Conservation (phyloP, 495 filamentous ascomycete genomes). For the Lasiosphaeria miniovina region DNA sequence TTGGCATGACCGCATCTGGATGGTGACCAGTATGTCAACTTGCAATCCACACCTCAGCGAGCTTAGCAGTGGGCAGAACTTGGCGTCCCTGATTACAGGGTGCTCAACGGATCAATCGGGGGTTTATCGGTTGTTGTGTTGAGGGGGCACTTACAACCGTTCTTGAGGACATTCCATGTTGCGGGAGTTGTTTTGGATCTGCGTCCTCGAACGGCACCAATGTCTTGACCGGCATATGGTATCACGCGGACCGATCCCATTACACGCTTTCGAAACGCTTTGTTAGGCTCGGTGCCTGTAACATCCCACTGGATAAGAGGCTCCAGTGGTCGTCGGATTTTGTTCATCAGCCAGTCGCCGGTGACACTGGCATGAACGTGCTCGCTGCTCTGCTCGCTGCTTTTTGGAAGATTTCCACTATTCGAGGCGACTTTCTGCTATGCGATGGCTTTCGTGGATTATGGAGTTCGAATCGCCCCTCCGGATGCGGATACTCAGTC, state of each 20-base stretch:
- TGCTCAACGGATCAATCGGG: slow-evolving; percentile 13
- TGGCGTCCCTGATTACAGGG: slow-evolving; percentile 6
- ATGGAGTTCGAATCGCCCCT: slow-evolving; percentile 17
- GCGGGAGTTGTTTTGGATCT: neutral
- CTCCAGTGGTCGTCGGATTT: slow-evolving; percentile 17
- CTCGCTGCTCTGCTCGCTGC: slow-evolving; percentile 40
- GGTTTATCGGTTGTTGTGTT: neutral
- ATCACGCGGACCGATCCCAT: no score
- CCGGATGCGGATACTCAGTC: slow-evolving; percentile 18
- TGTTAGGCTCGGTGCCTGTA: no score
- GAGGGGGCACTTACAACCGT: slow-evolving; percentile 1
- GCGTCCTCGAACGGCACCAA: neutral
- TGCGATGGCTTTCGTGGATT: neutral
- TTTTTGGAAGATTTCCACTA: slow-evolving; percentile 3
- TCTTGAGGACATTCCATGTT: slow-evolving; percentile 2
- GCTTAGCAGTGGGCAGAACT: slow-evolving; percentile 34
- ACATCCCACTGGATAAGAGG: neutral
- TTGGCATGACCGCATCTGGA: slow-evolving; percentile 23
- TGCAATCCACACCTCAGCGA: slow-evolving; percentile 22
- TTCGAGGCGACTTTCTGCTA: neutral
- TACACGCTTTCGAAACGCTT: no score
- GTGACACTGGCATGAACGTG: slow-evolving; percentile 18
- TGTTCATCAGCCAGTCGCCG: slow-evolving; percentile 29
- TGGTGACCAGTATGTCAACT: slow-evolving; percentile 29
- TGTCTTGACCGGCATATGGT: no score